Evolutionary conservation across 208 protist species (phyloP), one percentile per base, ranked within the genome.

Genomic region (Blastocrithidia nonstop): DNA sequence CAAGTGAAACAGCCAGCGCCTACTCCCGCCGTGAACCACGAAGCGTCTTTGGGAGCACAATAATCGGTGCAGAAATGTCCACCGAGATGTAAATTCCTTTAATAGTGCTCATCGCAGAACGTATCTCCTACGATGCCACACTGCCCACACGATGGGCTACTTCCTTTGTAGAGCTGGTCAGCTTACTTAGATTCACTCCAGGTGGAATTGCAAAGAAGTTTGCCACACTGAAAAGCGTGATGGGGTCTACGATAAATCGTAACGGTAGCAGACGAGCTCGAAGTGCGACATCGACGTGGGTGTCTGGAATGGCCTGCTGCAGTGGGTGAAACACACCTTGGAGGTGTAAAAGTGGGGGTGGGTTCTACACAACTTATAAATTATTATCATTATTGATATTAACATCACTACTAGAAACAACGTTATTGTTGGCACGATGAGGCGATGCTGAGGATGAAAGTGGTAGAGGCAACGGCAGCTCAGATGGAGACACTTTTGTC

Each of bases 11-110:
- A 25, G 59, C 60, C 21, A 91, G 46, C 7, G 77, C 61, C 20
- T 74, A 52, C 55, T 82, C 70, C 33, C 63, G 49, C 4, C 48
- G 31, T 13, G 48, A 31, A 4, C 61, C 54, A 23, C 31, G 51
- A 8, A 87, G 51, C 16, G 68, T 70, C 37, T 55, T 68, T 4
- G 82, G 82, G 9, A 88, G 43, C 25, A 91, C 58, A 27, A 91
- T 53, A 24, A 84, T 56, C 32, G 82, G 82, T 3, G 77, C 82
- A 2, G 65, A 63, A 27, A 59, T 70, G 57, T 91, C 77, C n/a
- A 87, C 57, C 9, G 66, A 68, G 27, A 87, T 47, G 38, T 66
- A 77, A 20, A 84, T 48, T 25, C 74, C 69, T 53, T 83, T 81
- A 15, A 57, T 54, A 33, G 58, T 66, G 0, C 58, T 35, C 68